These are phyloP conservation scores for Periconia digitata DNA, from an alignment of 2,329 filamentous ascomycete genomes.

Conservation along the genomic window DNA sequence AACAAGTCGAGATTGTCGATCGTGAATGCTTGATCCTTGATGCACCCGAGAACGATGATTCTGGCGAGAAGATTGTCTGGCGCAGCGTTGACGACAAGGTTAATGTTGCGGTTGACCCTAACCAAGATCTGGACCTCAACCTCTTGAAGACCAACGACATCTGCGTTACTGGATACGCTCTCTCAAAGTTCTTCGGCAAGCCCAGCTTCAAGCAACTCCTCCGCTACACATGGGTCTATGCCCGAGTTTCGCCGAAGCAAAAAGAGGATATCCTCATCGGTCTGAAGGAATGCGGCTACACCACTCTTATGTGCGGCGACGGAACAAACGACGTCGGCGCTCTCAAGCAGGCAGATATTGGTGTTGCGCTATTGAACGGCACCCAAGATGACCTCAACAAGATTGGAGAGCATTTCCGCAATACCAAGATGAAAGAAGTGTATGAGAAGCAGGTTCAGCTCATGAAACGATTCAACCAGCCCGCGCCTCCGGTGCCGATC, in stretches of 20 bases:
- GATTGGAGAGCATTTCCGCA: slow-evolving; percentile 90
- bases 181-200: slow-evolving; percentile 85
- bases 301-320: slow-evolving; percentile 97
- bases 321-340: slow-evolving; percentile 98
- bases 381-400: slow-evolving; percentile 86
- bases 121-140: slow-evolving; percentile 74
- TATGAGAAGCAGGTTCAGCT: slow-evolving; percentile 94
- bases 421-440: slow-evolving; percentile 96
- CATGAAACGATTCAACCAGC: slow-evolving; percentile 95
- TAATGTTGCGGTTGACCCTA: slow-evolving; percentile 82
- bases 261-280: slow-evolving; percentile 98
- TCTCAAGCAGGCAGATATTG: slow-evolving; percentile 96
- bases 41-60: slow-evolving; percentile 84
- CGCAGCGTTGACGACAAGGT: slow-evolving; percentile 90
- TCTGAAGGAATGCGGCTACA: slow-evolving; percentile 94
- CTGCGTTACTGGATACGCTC: slow-evolving; percentile 91
- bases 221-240: slow-evolving; percentile 94
- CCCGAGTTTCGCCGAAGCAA: slow-evolving; percentile 95
- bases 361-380: slow-evolving; percentile 93
- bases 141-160: slow-evolving; percentile 87
- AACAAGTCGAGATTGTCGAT: slow-evolving; percentile 96
- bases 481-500: slow-evolving; percentile 84
- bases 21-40: slow-evolving; percentile 93
- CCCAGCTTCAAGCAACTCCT: slow-evolving; percentile 75
- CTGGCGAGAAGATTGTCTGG: slow-evolving; percentile 84